Evolutionary conservation across 345 rosid species (phyloP), one percentile per base, ranked within the genome.

Genomic region (Lumnitzera littorea): DNA sequence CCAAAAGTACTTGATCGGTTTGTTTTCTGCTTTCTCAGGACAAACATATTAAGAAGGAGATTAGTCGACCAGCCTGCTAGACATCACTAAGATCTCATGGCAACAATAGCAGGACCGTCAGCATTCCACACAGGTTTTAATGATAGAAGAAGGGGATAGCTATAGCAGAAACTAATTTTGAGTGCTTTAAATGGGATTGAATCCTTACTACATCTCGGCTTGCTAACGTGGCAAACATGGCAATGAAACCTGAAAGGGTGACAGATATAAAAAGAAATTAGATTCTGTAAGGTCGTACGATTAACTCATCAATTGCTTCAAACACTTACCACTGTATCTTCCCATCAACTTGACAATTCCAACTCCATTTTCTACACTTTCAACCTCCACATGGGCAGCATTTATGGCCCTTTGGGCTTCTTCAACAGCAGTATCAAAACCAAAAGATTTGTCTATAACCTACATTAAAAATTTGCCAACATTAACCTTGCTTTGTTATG

Each of bases 401-500:
- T 89, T 81, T 65, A 89, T 89, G 68, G 96, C 98, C 74, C 98
- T 80, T 53, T 92, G 96, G 50, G 96, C 98, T 78, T 89, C 98
- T 77, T 92, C 96, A 62, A 92, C 98, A 70, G 96, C 96, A 48
- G 96, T 87, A 78, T 92, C 96, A 77, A 92, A 87, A 50, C 97
- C 98, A 84, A 87, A 92, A 5, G 99, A 90, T 71, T 87, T 92
- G 73, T 90, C 97, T 48, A 90, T 92, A 71, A 90, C 96, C 99
- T 87, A 70, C 62, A 67, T 63, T 51, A 29, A 24, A 53, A 63
- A 9, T 17, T 17, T 23, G n/a, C 48, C 57, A 46, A 61, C 10
- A 24, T 17, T 8, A 10, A 17, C 51, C 4, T 9, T 47, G 7
- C 62, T 57, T 2, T 49, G 5, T 12, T 15, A 15, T 5, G 48